Conservation (phyloP, 192 early-diverging fungal species). For the Coemansia sp. region DNA sequence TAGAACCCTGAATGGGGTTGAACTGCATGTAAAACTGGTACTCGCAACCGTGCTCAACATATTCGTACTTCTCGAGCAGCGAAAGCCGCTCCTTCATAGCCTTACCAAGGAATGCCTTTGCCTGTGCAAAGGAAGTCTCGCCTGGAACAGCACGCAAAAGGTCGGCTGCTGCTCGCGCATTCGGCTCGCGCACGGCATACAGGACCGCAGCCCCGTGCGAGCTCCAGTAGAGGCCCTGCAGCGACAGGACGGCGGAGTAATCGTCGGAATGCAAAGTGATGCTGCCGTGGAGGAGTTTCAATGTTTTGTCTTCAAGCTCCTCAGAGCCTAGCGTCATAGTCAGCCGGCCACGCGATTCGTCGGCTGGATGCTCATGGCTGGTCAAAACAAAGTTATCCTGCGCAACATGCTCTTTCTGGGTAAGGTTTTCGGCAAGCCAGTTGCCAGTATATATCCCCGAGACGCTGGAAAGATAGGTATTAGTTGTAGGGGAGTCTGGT, state of each 20-base stretch:
- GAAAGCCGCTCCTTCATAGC: conserved; percentile 18
- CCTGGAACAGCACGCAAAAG: conserved; percentile 31
- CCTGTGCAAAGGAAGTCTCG: conserved; percentile 18
- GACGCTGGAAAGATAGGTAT: conserved; percentile 5
- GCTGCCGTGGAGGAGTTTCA: conserved; percentile 22
- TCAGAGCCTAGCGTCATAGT: conserved; percentile 19
- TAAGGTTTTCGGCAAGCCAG: conserved; percentile 18
- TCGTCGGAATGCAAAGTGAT: conserved; percentile 7
- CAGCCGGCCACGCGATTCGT: conserved; percentile 14
- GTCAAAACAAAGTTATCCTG: conserved; percentile 15
- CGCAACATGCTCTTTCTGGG: background rate
- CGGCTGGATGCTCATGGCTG: conserved; percentile 17
- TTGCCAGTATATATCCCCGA: conserved; percentile 20
- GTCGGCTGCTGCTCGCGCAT: conserved; percentile 19
- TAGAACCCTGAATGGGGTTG: background rate
- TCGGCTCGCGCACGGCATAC: conserved; percentile 21
- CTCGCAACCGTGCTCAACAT: conserved; percentile 29
- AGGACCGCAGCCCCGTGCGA: conserved; percentile 25
- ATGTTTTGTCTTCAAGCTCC: background rate
- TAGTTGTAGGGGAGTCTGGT: background rate
- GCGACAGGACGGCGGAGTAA: conserved; percentile 2
- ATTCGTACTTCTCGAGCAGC: conserved; percentile 14
- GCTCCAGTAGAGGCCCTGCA: conserved; percentile 39
- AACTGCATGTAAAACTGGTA: conserved; percentile 40
- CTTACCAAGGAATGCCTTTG: conserved; percentile 16